Evolutionary conservation across 768 basidiomycete species (phyloP).

Genomic region (Phanerochaete carnosa): DNA sequence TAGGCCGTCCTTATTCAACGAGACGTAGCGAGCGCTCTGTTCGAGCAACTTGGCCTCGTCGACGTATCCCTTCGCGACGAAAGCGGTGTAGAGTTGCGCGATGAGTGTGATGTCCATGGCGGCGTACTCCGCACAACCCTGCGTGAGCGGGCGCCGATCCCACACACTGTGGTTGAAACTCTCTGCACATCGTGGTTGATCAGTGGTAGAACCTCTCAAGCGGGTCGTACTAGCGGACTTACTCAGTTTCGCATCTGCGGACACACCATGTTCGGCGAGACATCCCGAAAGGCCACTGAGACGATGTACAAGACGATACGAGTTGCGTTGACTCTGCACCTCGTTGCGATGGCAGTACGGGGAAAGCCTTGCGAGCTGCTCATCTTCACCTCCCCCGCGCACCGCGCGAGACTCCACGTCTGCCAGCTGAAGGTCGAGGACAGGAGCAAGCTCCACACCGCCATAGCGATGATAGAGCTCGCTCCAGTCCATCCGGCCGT

Average conservation of each 20-base stretch:
- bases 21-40: neutral
- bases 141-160: neutral
- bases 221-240: neutral
- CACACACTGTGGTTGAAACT: neutral
- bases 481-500: neutral
- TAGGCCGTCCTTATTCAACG: neutral
- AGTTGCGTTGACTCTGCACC: neutral
- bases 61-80: neutral
- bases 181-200: too few species aligned
- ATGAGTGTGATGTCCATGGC: neutral
- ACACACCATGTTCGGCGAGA: neutral
- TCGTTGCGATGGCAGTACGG: neutral
- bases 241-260: neutral
- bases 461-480: neutral
- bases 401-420: neutral
- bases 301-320: neutral
- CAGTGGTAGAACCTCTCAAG: too few species aligned
- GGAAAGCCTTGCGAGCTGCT: neutral
- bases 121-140: neutral
- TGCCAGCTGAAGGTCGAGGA: constrained; percentile 3
- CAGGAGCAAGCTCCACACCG: neutral
- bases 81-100: neutral
- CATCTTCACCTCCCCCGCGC: neutral
- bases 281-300: neutral
- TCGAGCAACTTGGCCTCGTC: neutral